These are phyloP conservation scores for Fusarium acutatum DNA, from an alignment of 2,329 filamentous ascomycete genomes.

Conservation along the genomic window DNA sequence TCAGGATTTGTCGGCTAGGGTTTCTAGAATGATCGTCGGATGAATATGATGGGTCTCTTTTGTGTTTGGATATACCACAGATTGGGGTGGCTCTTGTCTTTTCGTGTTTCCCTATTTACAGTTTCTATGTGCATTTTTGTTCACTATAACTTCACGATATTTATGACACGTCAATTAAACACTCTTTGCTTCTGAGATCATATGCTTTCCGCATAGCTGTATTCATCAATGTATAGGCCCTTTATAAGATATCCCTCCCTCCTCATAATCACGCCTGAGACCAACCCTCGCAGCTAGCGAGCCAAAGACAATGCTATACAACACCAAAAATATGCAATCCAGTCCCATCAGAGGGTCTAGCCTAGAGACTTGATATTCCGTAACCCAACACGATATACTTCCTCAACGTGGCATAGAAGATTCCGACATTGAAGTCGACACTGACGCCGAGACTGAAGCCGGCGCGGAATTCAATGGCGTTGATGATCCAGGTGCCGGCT, in stretches of 20 bases:
- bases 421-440: slow-evolving; percentile 21
- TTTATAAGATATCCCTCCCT: background rate
- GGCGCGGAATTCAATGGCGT: slow-evolving; percentile 17
- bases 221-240: background rate
- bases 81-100: background rate
- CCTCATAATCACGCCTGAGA: background rate
- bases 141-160: background rate
- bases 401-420: slow-evolving; percentile 1
- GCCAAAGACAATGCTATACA: background rate
- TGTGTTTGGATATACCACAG: background rate
- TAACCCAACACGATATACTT: background rate
- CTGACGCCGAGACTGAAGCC: slow-evolving; percentile 16
- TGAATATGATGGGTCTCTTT: background rate
- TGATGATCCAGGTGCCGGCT: slow-evolving; percentile 15
- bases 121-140: background rate
- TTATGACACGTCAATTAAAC: background rate
- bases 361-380: background rate
- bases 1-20: slow-evolving; percentile 33
- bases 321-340: background rate
- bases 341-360: background rate
- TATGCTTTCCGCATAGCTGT: background rate
- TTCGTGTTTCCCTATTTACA: background rate
- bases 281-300: background rate
- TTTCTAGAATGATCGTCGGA: slow-evolving; percentile 29
- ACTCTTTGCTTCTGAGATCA: background rate